Base-by-base conservation (phyloP, 805 yeast species). In the Saturnispora serradocipensis region DNA sequence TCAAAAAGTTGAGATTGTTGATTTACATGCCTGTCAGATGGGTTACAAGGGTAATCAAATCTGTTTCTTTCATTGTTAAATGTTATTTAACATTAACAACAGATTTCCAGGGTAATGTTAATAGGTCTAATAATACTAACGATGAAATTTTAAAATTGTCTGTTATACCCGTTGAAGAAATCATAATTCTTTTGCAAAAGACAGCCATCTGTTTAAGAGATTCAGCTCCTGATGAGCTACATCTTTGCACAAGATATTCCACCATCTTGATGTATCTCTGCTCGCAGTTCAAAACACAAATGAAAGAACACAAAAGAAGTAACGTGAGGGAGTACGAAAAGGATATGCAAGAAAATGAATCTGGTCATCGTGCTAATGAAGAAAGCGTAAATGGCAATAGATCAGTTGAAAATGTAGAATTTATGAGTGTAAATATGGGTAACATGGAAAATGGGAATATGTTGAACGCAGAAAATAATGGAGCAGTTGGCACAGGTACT, bases 21-120 rank as follows among this genome's bases (percentile, higher is more conserved):
- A 73, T 81, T 52, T 84, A 75, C 61, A 88, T 89, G 82, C 97
- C 98, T 1, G 89, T 88, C n/a, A 72, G 96, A 56, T 89, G 97
- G 96, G 82, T 86, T 6, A 84, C 87, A 0, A 74, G 96, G 49
- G 81, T 88, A 27, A 89, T 90, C 20, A 80, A 91, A 59, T 87
- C 97, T 0, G 88, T 88, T 11, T 93, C 96, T 2, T 90, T 89
- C 63, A 76, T 91, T 49, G 93, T 91, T 13, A 91, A 90, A 67
- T 86, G 95, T 61, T 81, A 87, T 61, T 64, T 84, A 56, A 83
- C 88, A 0, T 69, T 85, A 28, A 78, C 86, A 11, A 55, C 61
- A 6, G 60, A 59, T 50, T 43, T 49, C 25, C 46, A 35, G 10
- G 45, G 55, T 5, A 36, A 43, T 30, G 20, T 24, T 16, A 16